Conservation (phyloP, 2,329 filamentous ascomycete genomes). For the Coccinonectria pachysandricola region DNA sequence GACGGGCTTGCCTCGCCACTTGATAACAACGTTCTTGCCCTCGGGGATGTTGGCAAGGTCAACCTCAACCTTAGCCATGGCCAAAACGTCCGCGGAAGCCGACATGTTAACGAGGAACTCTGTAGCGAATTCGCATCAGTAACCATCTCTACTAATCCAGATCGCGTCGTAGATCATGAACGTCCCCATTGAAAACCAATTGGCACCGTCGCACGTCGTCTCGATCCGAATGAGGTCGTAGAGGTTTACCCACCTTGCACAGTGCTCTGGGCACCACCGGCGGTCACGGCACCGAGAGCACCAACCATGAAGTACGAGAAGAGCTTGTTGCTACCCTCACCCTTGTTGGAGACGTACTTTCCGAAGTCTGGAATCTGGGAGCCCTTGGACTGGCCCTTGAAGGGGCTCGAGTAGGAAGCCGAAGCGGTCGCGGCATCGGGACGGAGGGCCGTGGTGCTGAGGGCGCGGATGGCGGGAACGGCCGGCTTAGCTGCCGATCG, state of each 20-base stretch:
- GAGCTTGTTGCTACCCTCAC: slow-evolving; percentile 66
- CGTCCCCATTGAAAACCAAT: too few relatives aligned
- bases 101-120: slow-evolving; percentile 99
- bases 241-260: slow-evolving; percentile 86
- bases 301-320: slow-evolving; percentile 99
- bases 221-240: too few relatives aligned
- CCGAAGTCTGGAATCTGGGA: slow-evolving; percentile 80
- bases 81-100: slow-evolving; percentile 93
- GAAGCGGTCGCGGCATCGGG: slow-evolving; percentile 37
- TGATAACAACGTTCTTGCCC: slow-evolving; percentile 99
- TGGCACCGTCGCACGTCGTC: too few relatives aligned
- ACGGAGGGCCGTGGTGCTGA: slow-evolving; percentile 45
- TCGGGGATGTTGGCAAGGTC: slow-evolving; percentile 87
- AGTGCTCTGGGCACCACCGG: slow-evolving; percentile 92
- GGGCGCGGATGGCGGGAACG: slow-evolving; percentile 37
- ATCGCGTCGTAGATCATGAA: too few relatives aligned
- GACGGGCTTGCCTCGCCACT: slow-evolving; percentile 99
- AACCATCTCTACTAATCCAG: too few relatives aligned
- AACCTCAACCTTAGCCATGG: slow-evolving; percentile 99
- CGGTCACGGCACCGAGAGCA: slow-evolving; percentile 81
- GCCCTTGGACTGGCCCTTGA: slow-evolving; percentile 47
- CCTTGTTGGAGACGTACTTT: slow-evolving; percentile 68
- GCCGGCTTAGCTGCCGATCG: slow-evolving; percentile 40
- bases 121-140: too few relatives aligned
- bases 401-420: slow-evolving; percentile 49